Evolutionary conservation across 352 stramenopile genomes (phyloP).

Genomic region (Salisapilia sapeloensis): DNA sequence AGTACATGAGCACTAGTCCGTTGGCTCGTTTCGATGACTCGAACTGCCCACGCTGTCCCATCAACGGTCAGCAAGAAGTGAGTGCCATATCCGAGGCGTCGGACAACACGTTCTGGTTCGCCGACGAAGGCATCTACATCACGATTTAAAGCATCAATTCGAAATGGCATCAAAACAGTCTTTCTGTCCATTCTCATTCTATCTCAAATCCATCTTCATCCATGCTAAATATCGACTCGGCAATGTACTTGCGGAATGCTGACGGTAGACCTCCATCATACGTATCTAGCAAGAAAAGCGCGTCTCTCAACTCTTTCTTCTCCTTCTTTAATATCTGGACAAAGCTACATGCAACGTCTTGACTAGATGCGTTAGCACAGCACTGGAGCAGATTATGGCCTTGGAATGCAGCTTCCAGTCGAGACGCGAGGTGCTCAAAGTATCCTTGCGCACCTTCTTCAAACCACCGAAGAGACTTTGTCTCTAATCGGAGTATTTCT

Average conservation of each 20-base stretch:
- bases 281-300: slow-evolving; percentile 48
- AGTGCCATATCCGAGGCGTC: slow-evolving; percentile 25
- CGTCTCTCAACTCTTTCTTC: slow-evolving; percentile 19
- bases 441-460: slow-evolving; percentile 42
- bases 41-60: slow-evolving; percentile 68
- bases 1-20: slow-evolving; percentile 29
- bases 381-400: slow-evolving; percentile 25
- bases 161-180: not conserved
- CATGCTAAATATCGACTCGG: slow-evolving; percentile 55
- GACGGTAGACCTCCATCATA: slow-evolving; percentile 59
- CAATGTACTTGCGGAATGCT: slow-evolving; percentile 49
- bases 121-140: slow-evolving; percentile 71
- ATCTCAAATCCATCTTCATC: slow-evolving; percentile 76
- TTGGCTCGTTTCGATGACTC: slow-evolving; percentile 47
- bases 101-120: slow-evolving; percentile 58
- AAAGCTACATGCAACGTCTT: slow-evolving; percentile 17
- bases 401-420: slow-evolving; percentile 20
- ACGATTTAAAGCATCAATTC: too few species aligned
- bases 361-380: slow-evolving; percentile 12
- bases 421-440: slow-evolving; percentile 37
- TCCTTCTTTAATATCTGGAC: slow-evolving; percentile 28
- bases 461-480: slow-evolving; percentile 57
- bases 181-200: not conserved
- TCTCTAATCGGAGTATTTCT: slow-evolving; percentile 48
- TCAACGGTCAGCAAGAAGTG: slow-evolving; percentile 77